phyloP scores from a whole-genome alignment of 768 basidiomycete species.

The Tulasnella sp. region DNA sequence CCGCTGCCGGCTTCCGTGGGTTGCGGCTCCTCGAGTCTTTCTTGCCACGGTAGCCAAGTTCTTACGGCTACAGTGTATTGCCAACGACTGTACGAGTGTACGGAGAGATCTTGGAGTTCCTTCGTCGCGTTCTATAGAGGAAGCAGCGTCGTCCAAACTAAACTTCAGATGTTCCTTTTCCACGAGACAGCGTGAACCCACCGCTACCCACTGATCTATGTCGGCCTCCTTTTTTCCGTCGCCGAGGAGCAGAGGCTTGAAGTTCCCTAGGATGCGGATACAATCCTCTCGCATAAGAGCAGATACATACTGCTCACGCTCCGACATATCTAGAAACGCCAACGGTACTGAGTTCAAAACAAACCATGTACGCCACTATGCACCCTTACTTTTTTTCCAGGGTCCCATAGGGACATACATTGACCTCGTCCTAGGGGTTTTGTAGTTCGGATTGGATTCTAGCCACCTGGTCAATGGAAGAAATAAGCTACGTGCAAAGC shows the following conservation, averaged over 20 bases:
- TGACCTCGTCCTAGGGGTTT: not conserved
- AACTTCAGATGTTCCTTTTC: not conserved
- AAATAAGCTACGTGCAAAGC: not conserved
- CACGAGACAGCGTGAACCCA: not conserved
- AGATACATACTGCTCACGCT: not conserved
- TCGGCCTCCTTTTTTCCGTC: not conserved
- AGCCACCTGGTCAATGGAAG: not conserved
- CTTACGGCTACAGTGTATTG: slow-evolving; percentile 10
- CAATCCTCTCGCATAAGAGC: slow-evolving; percentile 1
- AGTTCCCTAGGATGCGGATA: not conserved
- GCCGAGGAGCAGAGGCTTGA: slow-evolving; percentile 5
- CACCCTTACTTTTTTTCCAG: slow-evolving; percentile 12
- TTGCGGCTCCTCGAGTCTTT: slow-evolving; percentile 1
- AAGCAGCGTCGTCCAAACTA: not conserved
- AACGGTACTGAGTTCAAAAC: not conserved
- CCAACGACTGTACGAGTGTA: slow-evolving; percentile 8
- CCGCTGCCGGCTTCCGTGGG: not conserved
- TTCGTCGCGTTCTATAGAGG: slow-evolving; percentile 4
- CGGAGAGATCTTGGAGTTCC: not conserved
- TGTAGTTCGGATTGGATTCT: slow-evolving; percentile 21
- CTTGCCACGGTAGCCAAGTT: slow-evolving; percentile 9
- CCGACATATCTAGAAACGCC: not conserved
- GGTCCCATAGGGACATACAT: slow-evolving; percentile 8
- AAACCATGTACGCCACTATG: not conserved
- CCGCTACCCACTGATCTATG: not conserved